These are phyloP conservation scores for Deuterostichococcus epilithicus DNA, from an alignment of 139 green algal genomes.

Conservation along the genomic window DNA sequence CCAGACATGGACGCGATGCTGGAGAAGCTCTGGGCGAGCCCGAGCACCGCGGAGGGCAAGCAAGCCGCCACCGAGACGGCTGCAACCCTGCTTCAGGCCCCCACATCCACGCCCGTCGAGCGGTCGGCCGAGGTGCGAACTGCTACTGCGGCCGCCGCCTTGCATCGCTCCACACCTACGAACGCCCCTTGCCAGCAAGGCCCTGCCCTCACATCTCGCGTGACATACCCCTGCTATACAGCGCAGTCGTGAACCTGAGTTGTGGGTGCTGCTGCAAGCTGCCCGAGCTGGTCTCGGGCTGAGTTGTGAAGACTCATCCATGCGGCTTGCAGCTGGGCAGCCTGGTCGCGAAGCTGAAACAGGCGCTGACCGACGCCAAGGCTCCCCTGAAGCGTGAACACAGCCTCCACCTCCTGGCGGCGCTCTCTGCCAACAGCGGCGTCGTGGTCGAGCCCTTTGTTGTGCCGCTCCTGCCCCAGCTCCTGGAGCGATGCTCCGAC, in stretches of 20 bases:
- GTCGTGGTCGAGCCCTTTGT: slow-evolving; percentile 60
- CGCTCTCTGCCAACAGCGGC: slow-evolving; percentile 36
- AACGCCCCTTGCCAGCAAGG: too few relatives aligned
- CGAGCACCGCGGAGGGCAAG: background rate
- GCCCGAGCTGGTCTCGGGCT: too few relatives aligned
- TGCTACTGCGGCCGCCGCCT: too few relatives aligned
- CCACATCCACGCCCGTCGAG: background rate
- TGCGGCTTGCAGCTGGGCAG: slow-evolving; percentile 4
- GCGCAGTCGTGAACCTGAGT: too few relatives aligned
- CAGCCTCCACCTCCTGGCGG: slow-evolving; percentile 32
- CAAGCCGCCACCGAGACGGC: background rate
- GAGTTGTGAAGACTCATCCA: background rate
- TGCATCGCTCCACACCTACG: too few relatives aligned
- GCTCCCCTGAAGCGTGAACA: slow-evolving; percentile 36
- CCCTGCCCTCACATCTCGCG: too few relatives aligned
- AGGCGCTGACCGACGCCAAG: slow-evolving; percentile 29
- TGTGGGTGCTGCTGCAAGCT: too few relatives aligned
- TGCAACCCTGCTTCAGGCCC: background rate
- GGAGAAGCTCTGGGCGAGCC: background rate
- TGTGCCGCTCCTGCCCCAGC: slow-evolving; percentile 47
- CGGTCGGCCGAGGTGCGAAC: too few relatives aligned
- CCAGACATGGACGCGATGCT: background rate
- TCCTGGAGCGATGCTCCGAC: slow-evolving; percentile 64
- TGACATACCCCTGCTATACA: too few relatives aligned
- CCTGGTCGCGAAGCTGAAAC: slow-evolving; percentile 17